Evolutionary conservation across 306 rosid species (phyloP).

Genomic region (Dryas alaskensis): DNA sequence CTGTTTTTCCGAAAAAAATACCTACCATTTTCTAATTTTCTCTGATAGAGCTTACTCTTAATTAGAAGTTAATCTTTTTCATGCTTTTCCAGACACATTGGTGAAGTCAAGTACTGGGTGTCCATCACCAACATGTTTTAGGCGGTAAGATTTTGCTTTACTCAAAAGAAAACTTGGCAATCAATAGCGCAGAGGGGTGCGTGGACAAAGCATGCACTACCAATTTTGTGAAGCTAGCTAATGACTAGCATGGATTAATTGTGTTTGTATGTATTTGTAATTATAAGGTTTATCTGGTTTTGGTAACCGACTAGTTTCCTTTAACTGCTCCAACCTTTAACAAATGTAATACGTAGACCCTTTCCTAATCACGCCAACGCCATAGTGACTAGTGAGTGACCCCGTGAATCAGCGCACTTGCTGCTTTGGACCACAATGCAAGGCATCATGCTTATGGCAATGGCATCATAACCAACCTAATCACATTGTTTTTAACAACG

Average conservation of each 20-base stretch:
- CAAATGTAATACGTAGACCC: constrained; percentile 7
- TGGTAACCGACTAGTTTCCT: background rate
- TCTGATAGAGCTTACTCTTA: background rate
- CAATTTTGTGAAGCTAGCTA: background rate
- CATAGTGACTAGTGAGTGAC: background rate
- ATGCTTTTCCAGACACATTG: background rate
- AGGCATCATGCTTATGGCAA: background rate
- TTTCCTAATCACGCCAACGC: constrained; percentile 4
- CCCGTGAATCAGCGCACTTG: constrained; percentile 9
- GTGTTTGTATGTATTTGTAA: background rate
- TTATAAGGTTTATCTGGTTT: background rate
- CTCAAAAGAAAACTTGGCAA: background rate
- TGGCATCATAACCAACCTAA: background rate
- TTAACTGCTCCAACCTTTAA: constrained; percentile 7
- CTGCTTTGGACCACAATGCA: background rate
- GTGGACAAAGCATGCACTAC: background rate
- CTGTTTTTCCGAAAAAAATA: background rate
- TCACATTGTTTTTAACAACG: background rate
- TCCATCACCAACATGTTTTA: background rate
- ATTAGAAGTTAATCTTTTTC: background rate
- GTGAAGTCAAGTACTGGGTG: background rate
- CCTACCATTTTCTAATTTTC: background rate
- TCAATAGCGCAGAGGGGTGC: background rate
- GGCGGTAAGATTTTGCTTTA: background rate
- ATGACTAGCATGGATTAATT: background rate